Base-by-base conservation (phyloP, 2,329 filamentous ascomycete species). In the Talaromyces sp. region DNA sequence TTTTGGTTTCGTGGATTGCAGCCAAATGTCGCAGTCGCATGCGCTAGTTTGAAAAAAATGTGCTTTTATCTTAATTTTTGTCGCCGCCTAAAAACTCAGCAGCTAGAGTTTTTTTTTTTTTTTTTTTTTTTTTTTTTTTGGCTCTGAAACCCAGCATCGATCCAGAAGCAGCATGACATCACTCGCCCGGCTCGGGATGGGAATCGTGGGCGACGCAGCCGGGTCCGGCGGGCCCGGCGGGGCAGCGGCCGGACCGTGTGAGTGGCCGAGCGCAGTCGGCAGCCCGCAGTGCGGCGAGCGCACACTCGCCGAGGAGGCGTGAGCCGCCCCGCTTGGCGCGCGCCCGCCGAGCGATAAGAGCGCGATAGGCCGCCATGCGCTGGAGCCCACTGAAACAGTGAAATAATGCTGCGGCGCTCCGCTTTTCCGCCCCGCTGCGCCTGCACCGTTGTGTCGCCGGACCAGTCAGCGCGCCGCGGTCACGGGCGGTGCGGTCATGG, bases 121-220 rank as follows among this genome's bases (percentile, higher is more conserved):
- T n/a, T n/a, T n/a, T n/a, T n/a, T n/a, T n/a, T n/a, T n/a, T n/a
- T n/a, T n/a, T n/a, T n/a, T n/a, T n/a, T 44, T 44, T 44, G 1
- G 4, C 17, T 44, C 42, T 52, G 49, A 52, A 52, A 52, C 49
- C 28, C 27, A 15, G 19, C 49, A 11, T 22, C 17, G n/a, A 11
- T 25, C 9, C 17, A 25, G 44, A 25, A 15, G 44, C 44, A 47
- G 19, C 44, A 47, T 61, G 60, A 61, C 60, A 61, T 61, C 60
- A 58, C 55, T 13, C 22, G 22, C 42, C 32, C 32, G 33, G 13
- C 25, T 53, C 49, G 49, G 49, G 49, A 53, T 28, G 28, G 36
- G 8, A 27, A 13, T 33, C 32, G 4, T 33, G 30, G 15, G 19
- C 49, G 4, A 32, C 15, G 25, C 11, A 28, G 49, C 22, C 25